Conservation (phyloP, 2,329 filamentous ascomycete species). For the Trematosphaeria pertusa region DNA sequence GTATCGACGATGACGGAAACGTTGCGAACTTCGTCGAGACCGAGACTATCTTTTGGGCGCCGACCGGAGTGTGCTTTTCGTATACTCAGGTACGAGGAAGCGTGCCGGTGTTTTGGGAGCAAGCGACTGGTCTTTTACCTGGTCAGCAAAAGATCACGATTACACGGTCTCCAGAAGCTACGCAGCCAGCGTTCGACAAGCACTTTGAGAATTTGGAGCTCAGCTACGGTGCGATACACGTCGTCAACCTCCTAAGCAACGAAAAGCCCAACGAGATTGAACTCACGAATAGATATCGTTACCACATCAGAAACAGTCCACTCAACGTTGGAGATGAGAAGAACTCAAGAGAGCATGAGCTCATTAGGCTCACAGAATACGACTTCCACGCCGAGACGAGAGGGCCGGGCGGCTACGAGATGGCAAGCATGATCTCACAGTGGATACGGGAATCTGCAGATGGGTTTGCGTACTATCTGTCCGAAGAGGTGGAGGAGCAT, state of each 20-base stretch:
- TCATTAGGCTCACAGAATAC: conserved; percentile 84
- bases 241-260: conserved; percentile 92
- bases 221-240: conserved; percentile 87
- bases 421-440: conserved; percentile 81
- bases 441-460: conserved; percentile 82
- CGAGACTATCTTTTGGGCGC: conserved; percentile 89
- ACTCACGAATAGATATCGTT: conserved; percentile 78
- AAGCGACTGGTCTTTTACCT: conserved; percentile 83
- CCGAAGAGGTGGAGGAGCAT: conserved; percentile 71
- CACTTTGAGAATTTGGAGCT: conserved; percentile 89
- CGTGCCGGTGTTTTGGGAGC: conserved; percentile 97
- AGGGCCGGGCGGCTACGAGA: conserved; percentile 85
- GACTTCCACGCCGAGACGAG: conserved; percentile 97
- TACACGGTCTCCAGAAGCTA: conserved; percentile 86
- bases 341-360: conserved; percentile 68
- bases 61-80: conserved; percentile 80
- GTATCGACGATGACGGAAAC: conserved; percentile 96
- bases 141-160: conserved; percentile 94
- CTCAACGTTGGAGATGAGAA: conserved; percentile 68
- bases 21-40: conserved; percentile 99
- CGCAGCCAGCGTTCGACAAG: conserved; percentile 92
- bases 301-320: conserved; percentile 76
- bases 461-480: conserved; percentile 90
- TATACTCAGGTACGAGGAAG: conserved; percentile 93
- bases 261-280: conserved; percentile 87